These are phyloP conservation scores for Planoprotostelium fungivorum DNA, from an alignment of 78 protist species.

Conservation along the genomic window DNA sequence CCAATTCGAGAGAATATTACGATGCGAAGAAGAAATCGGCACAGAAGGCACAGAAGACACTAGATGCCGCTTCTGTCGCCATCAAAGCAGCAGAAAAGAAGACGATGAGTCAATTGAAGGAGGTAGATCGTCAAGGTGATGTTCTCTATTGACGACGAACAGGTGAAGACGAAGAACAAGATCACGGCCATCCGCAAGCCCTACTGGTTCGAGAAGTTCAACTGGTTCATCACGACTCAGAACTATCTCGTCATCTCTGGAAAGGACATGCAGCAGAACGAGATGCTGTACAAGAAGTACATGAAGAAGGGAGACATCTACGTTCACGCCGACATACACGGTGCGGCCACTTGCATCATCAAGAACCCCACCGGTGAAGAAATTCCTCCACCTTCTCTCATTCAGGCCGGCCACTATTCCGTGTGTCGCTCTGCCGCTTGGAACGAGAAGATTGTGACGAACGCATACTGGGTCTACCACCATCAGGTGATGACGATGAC, in stretches of 20 bases:
- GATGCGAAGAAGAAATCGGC: slow-evolving; percentile 58
- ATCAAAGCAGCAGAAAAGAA: slow-evolving; percentile 62
- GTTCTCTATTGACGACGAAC: background rate
- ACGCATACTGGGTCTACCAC: slow-evolving; percentile 93
- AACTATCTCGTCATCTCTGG: slow-evolving; percentile 88
- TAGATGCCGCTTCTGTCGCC: slow-evolving; percentile 61
- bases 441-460: slow-evolving; percentile 79
- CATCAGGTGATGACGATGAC: slow-evolving; percentile 60
- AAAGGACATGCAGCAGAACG: slow-evolving; percentile 94
- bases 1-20: slow-evolving; percentile 81
- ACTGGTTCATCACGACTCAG: slow-evolving; percentile 93
- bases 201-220: slow-evolving; percentile 96
- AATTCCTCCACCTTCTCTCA: slow-evolving; percentile 65
- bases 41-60: slow-evolving; percentile 75
- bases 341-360: slow-evolving; percentile 83
- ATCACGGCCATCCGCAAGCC: slow-evolving; percentile 68
- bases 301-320: slow-evolving; percentile 77
- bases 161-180: slow-evolving; percentile 11
- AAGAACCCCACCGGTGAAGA: slow-evolving; percentile 66
- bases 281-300: slow-evolving; percentile 68
- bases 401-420: slow-evolving; percentile 76
- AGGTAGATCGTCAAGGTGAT: background rate
- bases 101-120: slow-evolving; percentile 21
- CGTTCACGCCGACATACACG: slow-evolving; percentile 93
- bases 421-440: slow-evolving; percentile 82